Conservation (phyloP, 2,329 filamentous ascomycete species). For the Dryadomyces quercivorus region DNA sequence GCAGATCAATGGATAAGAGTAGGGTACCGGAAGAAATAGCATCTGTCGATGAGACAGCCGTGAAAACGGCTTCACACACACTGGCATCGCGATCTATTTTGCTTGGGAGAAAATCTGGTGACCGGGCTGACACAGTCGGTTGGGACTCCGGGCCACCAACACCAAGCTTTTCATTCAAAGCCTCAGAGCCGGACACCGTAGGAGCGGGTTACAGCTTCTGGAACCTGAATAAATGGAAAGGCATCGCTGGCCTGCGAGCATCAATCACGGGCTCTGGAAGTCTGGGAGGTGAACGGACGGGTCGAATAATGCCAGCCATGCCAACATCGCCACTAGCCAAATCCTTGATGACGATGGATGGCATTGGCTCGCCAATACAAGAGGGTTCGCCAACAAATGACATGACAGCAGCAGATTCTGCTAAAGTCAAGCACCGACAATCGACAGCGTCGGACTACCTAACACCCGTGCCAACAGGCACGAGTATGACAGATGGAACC, state of each 20-base stretch:
- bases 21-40: not conserved
- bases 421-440: not conserved
- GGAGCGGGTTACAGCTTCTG: conserved; percentile 39
- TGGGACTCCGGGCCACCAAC: conserved; percentile 30
- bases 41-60: not conserved
- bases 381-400: not conserved
- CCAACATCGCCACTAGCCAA: conserved; percentile 10
- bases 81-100: not conserved
- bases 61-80: not conserved
- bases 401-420: not conserved
- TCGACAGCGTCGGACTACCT: not conserved
- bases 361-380: not conserved
- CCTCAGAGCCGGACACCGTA: conserved; percentile 27
- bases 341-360: not conserved
- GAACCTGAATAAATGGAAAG: conserved; percentile 43
- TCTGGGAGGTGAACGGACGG: not conserved
- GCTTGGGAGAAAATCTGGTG: not conserved
- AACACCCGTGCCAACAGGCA: not conserved
- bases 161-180: conserved; percentile 39
- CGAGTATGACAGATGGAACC: not conserved
- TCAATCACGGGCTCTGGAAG: conserved; percentile 4
- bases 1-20: not conserved
- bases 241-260: conserved; percentile 22
- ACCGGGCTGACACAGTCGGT: not conserved
- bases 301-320: not conserved